These are phyloP conservation scores for Herpetomonas muscarum DNA, from an alignment of 208 protist species.

Conservation along the genomic window DNA sequence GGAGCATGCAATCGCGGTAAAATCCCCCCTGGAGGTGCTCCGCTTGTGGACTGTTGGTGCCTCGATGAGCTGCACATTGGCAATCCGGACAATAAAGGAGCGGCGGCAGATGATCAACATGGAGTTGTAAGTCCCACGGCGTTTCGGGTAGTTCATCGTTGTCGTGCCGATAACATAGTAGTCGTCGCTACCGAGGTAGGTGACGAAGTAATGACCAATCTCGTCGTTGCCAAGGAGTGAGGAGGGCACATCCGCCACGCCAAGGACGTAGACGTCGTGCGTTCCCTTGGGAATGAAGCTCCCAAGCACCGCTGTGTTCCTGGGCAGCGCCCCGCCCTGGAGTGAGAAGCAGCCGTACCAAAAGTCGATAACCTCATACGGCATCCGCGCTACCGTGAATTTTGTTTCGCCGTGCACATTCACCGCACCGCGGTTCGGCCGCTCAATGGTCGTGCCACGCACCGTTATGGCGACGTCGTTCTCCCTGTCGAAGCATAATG, in stretches of 20 bases:
- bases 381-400: conserved; percentile 64
- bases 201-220: conserved; percentile 47
- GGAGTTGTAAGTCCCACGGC: conserved; percentile 33
- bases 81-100: conserved; percentile 56
- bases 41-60: conserved; percentile 20
- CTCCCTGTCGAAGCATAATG: conserved; percentile 49
- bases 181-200: conserved; percentile 33
- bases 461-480: conserved; percentile 59
- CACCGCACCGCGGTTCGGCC: conserved; percentile 16
- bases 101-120: conserved; percentile 59
- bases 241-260: conserved; percentile 47
- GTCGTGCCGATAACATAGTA: conserved; percentile 60
- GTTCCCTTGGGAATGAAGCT: conserved; percentile 62
- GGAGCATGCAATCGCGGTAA: conserved; percentile 45
- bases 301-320: conserved; percentile 43
- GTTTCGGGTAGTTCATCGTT: conserved; percentile 28
- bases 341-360: conserved; percentile 82
- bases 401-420: conserved; percentile 39
- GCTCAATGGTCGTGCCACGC: conserved; percentile 64
- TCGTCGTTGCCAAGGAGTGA: conserved; percentile 42
- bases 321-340: conserved; percentile 31
- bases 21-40: conserved; percentile 34
- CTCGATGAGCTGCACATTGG: conserved; percentile 56
- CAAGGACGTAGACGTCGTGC: conserved; percentile 74
- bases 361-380: conserved; percentile 77